These are phyloP conservation scores for Acer campestre DNA, from an alignment of 345 rosid genomes.

Conservation along the genomic window DNA sequence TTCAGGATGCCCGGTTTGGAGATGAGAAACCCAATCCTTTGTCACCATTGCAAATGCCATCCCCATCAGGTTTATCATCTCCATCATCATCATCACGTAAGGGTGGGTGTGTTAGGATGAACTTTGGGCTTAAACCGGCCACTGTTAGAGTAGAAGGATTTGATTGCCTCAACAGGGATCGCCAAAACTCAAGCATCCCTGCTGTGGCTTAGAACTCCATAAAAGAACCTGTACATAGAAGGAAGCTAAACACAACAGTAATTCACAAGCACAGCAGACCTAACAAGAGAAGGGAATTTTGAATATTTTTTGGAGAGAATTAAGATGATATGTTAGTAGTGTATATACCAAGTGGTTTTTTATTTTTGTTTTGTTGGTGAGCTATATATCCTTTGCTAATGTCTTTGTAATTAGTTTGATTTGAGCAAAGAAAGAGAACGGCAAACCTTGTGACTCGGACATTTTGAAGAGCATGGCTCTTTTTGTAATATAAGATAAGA, in stretches of 20 bases:
- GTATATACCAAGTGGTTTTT: slow-evolving; percentile 31
- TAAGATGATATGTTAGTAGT: slow-evolving; percentile 26
- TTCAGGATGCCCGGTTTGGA: slow-evolving; percentile 78
- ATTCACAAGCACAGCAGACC: slow-evolving; percentile 29
- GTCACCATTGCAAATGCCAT: slow-evolving; percentile 46
- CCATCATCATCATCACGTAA: slow-evolving; percentile 65
- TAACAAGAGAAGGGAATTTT: slow-evolving; percentile 43
- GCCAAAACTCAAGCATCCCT: slow-evolving; percentile 93
- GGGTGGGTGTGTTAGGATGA: slow-evolving; percentile 72
- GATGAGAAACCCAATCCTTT: slow-evolving; percentile 52
- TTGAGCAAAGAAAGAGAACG: slow-evolving; percentile 18
- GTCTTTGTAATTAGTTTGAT: slow-evolving; percentile 47
- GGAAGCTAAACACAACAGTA: slow-evolving; percentile 39
- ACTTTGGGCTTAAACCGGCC: slow-evolving; percentile 79
- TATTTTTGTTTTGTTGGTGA: slow-evolving; percentile 24
- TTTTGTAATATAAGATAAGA: slow-evolving; percentile 39
- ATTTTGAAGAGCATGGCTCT: slow-evolving; percentile 31
- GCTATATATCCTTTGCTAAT: slow-evolving; percentile 28
- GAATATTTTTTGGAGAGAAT: slow-evolving; percentile 22
- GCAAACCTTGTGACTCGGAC: slow-evolving; percentile 25
- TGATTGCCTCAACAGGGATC: slow-evolving; percentile 96
- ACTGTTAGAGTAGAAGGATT: slow-evolving; percentile 99
- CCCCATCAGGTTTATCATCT: slow-evolving; percentile 57
- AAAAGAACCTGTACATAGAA: slow-evolving; percentile 66
- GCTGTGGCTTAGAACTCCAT: slow-evolving; percentile 80